Evolutionary conservation across 2,329 filamentous ascomycete species (phyloP), one percentile per base, ranked within the genome.

Genomic region (Diaporthe sp.): DNA sequence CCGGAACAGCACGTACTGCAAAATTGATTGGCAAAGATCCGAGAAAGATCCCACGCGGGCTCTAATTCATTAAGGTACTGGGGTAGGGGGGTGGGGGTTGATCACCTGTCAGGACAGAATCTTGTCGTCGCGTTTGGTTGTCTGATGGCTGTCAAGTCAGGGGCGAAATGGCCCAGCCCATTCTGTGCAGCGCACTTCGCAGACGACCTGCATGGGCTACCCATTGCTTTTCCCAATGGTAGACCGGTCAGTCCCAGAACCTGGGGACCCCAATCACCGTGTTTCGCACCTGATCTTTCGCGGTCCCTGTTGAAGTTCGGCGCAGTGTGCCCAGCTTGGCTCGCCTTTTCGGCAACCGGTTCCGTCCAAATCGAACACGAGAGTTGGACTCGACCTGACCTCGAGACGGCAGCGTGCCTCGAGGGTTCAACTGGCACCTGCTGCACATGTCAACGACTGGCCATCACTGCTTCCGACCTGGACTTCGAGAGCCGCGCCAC

Each of bases 1-100:
- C 73, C 70, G 73, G 73, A 70, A 73, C 73, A 73, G 73, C 58
- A 66, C 39, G 32, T 50, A 42, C 56, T 70, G 35, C 27, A 47
- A 53, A 51, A 39, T 25, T 71, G 56, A 71, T 51, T 63, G 69
- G 69, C 55, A 47, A 55, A 42, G 66, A 39, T 39, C 22, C 39
- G 63, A 66, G 44, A 66, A 35, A 72, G n/a, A 72, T 44, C 69
- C 27, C 66, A 55, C 65, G 56, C 56, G 59, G 55, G 56, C 22
- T 27, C 39, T 32, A 39, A 61, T 17, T 71, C 25, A 55, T 42
- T 35, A 7, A 27, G 47, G 32, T n/a, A 27, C 44, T 51, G 56
- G 17, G 25, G 32, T 47, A 9, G 42, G 22, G 61, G 61, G 39
- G 39, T 30, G 50, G 51, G 13, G n/a, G n/a, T n/a, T 19, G n/a